Base-by-base conservation (phyloP, 805 yeast genomes). In the Starmerella floricola region DNA sequence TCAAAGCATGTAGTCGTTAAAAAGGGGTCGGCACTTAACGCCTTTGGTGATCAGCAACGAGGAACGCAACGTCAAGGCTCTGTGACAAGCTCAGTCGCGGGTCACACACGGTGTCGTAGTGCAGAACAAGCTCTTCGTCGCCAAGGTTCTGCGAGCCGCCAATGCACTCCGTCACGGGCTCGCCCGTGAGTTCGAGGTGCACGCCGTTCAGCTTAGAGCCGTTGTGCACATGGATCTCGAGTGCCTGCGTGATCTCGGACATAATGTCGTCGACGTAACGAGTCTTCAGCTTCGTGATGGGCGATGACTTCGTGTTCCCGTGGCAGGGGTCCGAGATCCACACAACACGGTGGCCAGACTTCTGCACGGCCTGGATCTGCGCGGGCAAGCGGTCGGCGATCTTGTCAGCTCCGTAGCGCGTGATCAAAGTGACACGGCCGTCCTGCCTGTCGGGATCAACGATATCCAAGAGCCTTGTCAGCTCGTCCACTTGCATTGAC, bases 281-380 rank as follows among this genome's bases (percentile, higher is more conserved):
- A 8, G 69, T 65, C 53, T 65, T 65, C 36, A 64, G 56, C 34
- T 62, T 61, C 16, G 65, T 53, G 28, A 50, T 56, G 2, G 64
- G 62, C 3, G 66, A 59, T 4, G 60, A 55, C 47, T 64, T 62
- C 28, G 69, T 65, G 49, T 65, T 65, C 4, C 69, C 69, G 35
- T 65, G 69, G 55, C 69, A 66, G 2, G 69, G 69, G 44, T 65
- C 69, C 15, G 63, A 62, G 43, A 65, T 61, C 69, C 69, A 65
- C 17, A 66, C 70, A 3, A 62, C 66, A 43, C 55, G 56, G 53
- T 65, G 69, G 6, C 59, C 59, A 1, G 67, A 55, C 19, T 47
- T 39, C 42, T 56, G 49, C 10, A 65, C 69, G 1, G 68, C 69
- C 38, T 48, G 34, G 36, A 65, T 65, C 30, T 65, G 69, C 4